phyloP scores from a whole-genome alignment of 2,329 filamentous ascomycete genomes.

The Pleochaeta shiraiana region DNA sequence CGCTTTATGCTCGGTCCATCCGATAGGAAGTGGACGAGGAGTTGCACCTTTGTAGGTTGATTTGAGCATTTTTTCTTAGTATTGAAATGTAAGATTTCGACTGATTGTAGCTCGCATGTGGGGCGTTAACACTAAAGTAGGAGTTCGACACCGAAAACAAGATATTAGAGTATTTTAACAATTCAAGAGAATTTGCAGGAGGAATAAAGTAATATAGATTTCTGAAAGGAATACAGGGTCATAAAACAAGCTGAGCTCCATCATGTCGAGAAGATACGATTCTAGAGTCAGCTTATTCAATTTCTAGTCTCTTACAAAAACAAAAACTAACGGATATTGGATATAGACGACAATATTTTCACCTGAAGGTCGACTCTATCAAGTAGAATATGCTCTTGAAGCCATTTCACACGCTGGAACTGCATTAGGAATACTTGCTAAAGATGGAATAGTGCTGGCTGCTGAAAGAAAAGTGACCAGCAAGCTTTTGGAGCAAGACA shows the following conservation, averaged over 20 bases:
- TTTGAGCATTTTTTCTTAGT: constrained; percentile 37
- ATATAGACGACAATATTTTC: constrained; percentile 96
- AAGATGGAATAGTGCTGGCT: constrained; percentile 95
- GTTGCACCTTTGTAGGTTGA: constrained; percentile 47
- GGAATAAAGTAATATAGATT: too few species aligned
- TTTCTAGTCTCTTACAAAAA: background rate
- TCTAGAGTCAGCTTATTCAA: constrained; percentile 47
- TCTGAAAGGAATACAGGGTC: too few species aligned
- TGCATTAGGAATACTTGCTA: constrained; percentile 86
- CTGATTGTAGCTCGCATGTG: too few species aligned
- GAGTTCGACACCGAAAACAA: too few species aligned
- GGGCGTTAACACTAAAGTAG: too few species aligned
- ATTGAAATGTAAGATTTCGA: too few species aligned
- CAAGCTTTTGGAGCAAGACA: constrained; percentile 98
- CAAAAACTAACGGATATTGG: constrained; percentile 14
- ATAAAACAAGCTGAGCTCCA: constrained; percentile 5
- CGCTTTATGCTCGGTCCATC: constrained; percentile 88
- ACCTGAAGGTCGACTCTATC: constrained; percentile 91
- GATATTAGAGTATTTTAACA: too few species aligned
- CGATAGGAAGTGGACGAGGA: constrained; percentile 38
- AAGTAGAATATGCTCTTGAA: constrained; percentile 98
- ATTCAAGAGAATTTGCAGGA: too few species aligned
- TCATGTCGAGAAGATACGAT: constrained; percentile 95
- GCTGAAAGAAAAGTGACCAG: constrained; percentile 98
- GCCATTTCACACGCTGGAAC: constrained; percentile 98